Conservation (phyloP, 352 stramenopile species). For the Globisporangium okanoganense region DNA sequence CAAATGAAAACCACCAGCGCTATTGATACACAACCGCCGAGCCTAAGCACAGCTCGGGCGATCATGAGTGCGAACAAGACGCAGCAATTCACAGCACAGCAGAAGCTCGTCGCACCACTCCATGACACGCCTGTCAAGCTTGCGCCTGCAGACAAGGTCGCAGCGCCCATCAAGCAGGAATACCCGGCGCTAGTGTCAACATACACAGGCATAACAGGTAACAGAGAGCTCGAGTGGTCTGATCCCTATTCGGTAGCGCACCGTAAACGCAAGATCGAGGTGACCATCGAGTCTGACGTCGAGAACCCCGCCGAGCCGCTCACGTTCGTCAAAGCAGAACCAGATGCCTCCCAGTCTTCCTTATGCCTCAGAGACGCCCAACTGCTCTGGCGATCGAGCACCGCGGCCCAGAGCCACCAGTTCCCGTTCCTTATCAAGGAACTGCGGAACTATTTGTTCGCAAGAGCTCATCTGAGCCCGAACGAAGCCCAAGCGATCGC, state of each 20-base stretch:
- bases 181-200: background rate
- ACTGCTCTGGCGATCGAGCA: constrained; percentile 11
- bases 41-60: too few relatives aligned
- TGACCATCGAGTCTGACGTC: background rate
- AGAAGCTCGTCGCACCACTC: background rate
- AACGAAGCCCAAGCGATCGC: constrained; percentile 21
- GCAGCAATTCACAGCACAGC: background rate
- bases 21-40: background rate
- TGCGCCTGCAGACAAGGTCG: background rate
- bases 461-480: constrained; percentile 7
- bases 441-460: constrained; percentile 23
- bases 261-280: constrained; percentile 14
- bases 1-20: background rate
- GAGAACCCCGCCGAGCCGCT: constrained; percentile 16
- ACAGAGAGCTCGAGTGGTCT: background rate
- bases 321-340: constrained; percentile 21
- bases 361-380: constrained; percentile 18
- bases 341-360: constrained; percentile 13
- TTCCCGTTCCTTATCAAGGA: constrained; percentile 23
- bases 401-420: constrained; percentile 14
- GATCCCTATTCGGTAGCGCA: background rate
- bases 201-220: background rate
- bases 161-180: background rate
- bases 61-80: background rate
- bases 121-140: background rate